These are phyloP conservation scores for Cymbopogon flexuosus DNA, from an alignment of 202 grass and related monocot genomes.

Conservation along the genomic window DNA sequence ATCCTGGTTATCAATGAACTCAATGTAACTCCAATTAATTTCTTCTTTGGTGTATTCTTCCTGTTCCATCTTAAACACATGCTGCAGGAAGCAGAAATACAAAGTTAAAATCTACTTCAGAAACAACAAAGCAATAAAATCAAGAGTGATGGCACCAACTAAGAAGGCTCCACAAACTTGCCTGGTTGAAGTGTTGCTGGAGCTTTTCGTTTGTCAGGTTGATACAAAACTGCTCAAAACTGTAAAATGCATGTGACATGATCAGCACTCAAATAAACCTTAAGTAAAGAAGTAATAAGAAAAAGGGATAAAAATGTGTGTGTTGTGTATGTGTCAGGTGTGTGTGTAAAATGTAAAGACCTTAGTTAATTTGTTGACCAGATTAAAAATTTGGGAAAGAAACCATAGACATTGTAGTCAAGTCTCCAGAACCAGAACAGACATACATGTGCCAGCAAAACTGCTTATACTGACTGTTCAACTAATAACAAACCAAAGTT, in stretches of 20 bases:
- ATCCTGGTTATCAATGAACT: constrained; percentile 96
- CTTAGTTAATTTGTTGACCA: background rate
- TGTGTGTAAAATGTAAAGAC: background rate
- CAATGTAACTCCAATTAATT: constrained; percentile 99
- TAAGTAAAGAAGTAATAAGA: background rate
- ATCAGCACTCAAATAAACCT: constrained; percentile 18
- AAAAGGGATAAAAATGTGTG: background rate
- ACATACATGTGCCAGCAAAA: background rate
- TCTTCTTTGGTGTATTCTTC: constrained; percentile 99
- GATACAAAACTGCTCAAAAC: constrained; percentile 99
- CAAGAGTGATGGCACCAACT: background rate
- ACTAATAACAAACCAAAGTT: constrained; percentile 10
- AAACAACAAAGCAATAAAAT: background rate
- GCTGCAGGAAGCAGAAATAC: constrained; percentile 61
- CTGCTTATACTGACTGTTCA: background rate
- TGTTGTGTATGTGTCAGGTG: background rate
- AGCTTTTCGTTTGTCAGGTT: constrained; percentile 99
- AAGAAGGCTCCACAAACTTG: constrained; percentile 31
- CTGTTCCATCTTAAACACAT: constrained; percentile 99
- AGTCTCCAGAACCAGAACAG: background rate
- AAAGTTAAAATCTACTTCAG: constrained; percentile 19
- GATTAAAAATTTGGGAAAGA: background rate
- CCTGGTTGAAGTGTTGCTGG: constrained; percentile 99
- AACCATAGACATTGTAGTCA: background rate
- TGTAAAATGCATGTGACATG: constrained; percentile 30